Evolutionary conservation across 192 early-diverging fungal species (phyloP), one percentile per base, ranked within the genome.

Genomic region (Podila horticola): DNA sequence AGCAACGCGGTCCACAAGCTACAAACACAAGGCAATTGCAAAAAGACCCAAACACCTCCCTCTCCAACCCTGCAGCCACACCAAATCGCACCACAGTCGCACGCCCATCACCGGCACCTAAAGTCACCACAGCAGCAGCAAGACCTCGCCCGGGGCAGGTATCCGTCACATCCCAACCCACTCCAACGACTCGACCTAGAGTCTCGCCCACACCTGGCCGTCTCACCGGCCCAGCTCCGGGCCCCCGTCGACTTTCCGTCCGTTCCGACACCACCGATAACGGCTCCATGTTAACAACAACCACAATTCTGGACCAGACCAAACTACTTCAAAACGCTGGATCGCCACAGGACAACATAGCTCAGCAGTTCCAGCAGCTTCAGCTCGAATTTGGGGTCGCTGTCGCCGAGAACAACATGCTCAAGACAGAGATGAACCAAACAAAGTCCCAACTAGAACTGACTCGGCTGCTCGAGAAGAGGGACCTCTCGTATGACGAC

Each of bases 381-480:
- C 87, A 88, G 62, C 72, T 91, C 58, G 85, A 91, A 13, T 85
- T 91, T 33, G 93, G 92, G 24, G 90, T 93, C 51, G 85, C 93
- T 12, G 89, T 93, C 57, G 91, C 91, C 0, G 93, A 94, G 70
- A 94, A 94, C 69, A 88, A 90, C 38, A 84, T 90, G 62, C 84
- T 94, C 48, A 91, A 91, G 49, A 79, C 92, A 4, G 90, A 93
- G 71, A 91, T 90, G 74, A 88, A 88, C 33, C 91, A 94, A 67
- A 90, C 90, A 41, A 90, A 89, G 63, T 75, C 88, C 0, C 86
- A 88, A 22, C 66, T 88, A 33, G 84, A 88, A n/a, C 69, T 72
- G 52, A 88, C 87, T 2, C 84, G 91, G 33, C 50, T 81, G 20
- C 62, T 74, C 12, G 77, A 82, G 26, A 85, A 82, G 65, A 66